A percentile compares a stretch with the other conserved stretches of the same genome.
Conservation (phyloP, 1,284 basidiomycete genomes). For the Clitocybe nebularis region DNA sequence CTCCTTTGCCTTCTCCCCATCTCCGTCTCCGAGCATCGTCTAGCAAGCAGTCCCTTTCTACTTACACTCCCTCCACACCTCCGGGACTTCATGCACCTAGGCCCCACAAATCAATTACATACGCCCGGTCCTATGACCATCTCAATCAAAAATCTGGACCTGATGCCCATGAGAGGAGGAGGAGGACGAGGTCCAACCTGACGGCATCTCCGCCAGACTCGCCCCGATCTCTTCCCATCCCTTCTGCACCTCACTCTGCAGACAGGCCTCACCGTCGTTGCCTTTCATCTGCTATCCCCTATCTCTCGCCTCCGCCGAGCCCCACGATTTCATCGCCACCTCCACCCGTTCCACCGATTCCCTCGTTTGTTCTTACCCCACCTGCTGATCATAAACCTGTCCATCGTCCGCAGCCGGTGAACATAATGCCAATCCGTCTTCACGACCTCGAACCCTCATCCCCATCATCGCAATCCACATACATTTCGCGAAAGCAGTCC, state of each 20-base stretch:
- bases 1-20: constrained; percentile 32
- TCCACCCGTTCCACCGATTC: constrained; percentile 36
- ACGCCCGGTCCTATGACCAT: constrained; percentile 22
- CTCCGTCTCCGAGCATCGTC: constrained; percentile 26
- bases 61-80: constrained; percentile 20
- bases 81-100: constrained; percentile 13
- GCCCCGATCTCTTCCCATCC: constrained; percentile 19
- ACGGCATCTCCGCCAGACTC: constrained; percentile 15
- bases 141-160: constrained; percentile 11
- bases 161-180: neutral
- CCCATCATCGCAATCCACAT: constrained; percentile 13
- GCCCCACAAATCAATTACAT: constrained; percentile 12
- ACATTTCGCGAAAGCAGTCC: constrained; percentile 9
- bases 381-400: constrained; percentile 27
- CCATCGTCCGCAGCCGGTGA: constrained; percentile 18
- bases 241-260: constrained; percentile 17
- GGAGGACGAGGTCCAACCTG: constrained; percentile 7
- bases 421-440: constrained; percentile 22
- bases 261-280: constrained; percentile 25
- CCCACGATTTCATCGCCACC: constrained; percentile 26
- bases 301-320: constrained; percentile 31
- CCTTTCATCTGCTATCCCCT: constrained; percentile 29
- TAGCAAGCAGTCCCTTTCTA: constrained; percentile 18
- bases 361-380: constrained; percentile 25
- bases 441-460: constrained; percentile 21